phyloP scores from a whole-genome alignment of 2,329 filamentous ascomycete species.

The Aspergillus ochraceus region DNA sequence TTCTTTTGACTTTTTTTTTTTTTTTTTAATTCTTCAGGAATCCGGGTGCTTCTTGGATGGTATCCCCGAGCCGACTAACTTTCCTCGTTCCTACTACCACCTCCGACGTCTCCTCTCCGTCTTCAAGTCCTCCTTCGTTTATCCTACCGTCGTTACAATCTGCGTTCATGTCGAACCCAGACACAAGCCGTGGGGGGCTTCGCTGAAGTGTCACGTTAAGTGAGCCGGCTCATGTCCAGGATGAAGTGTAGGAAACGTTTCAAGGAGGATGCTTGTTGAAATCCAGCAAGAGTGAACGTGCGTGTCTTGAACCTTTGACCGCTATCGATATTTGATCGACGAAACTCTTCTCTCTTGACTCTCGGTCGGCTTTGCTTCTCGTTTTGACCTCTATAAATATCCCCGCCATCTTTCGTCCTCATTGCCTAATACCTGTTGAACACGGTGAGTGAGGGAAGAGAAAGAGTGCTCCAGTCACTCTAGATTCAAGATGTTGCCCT shows the following conservation, averaged over 20 bases:
- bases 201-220: constrained; percentile 27
- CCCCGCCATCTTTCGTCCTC: constrained; percentile 3
- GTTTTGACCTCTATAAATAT: constrained; percentile 1
- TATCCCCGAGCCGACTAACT: constrained; percentile 14
- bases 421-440: neutral
- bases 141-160: constrained; percentile 17
- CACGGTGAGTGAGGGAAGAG: constrained; percentile 3
- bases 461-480: constrained; percentile 2
- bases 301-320: constrained; percentile 22
- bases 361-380: constrained; percentile 12
- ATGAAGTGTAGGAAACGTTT: constrained; percentile 48
- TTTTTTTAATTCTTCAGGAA: constrained; percentile 14
- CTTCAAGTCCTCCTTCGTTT: constrained; percentile 14
- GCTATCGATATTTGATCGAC: constrained; percentile 17
- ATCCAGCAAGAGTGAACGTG: constrained; percentile 27
- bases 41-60: constrained; percentile 17
- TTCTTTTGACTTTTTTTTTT: constrained; percentile 10
- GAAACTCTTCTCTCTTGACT: constrained; percentile 11
- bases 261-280: constrained; percentile 43
- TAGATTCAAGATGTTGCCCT: constrained; percentile 48
- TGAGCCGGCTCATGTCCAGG: constrained; percentile 33
- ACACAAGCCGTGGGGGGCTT: constrained; percentile 26
- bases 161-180: constrained; percentile 29
- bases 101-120: constrained; percentile 7
- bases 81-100: constrained; percentile 6